Base-by-base conservation (phyloP, 148 eudicot genomes). In the Rhododendron simsii region DNA sequence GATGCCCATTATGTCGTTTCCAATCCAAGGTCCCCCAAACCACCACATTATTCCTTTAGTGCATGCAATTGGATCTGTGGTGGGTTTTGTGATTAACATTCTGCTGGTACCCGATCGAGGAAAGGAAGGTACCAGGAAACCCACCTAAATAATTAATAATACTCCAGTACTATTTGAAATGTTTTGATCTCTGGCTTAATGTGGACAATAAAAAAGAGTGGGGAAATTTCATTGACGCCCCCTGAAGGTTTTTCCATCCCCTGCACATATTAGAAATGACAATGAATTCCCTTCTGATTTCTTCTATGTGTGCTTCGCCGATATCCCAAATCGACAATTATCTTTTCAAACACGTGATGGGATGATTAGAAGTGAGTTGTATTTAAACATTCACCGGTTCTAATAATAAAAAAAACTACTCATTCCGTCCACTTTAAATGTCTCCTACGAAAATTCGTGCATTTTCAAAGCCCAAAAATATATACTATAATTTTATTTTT, bases 1-100 rank as follows among this genome's bases (percentile, higher is more conserved):
- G 10, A 80, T 28, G 82, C 50, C 82, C 82, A n/a, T 79, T 48
- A 26, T 3, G 82, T 79, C 82, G 14, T 28, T 50, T 79, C 82
- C 13, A 26, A 79, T 79, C 82, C 13, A 26, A 80, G 82, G 18
- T 80, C 61, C 82, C 59, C 37, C 51, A 50, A n/a, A 47, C 4
- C 7, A 79, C 57, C 57, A 79, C 47, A 37, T 41, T 20, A 8
- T 7, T 10, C 51, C 10, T 77, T 77, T 45, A n/a, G 53, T 78
- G 81, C 48, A 77, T 78, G 81, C 48, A 77, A 41, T 77, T 77
- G 14, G 50, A 10, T 21, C 28, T 15, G 37, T 65, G 30, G 71
- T 65, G 30, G 71, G 14, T 30, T 71, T 71, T 71, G 76, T 33
- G 37, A 69, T 69, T 28, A 30, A 30, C 30, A 30, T n/a, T 28